Conservation (phyloP, 345 rosid species). For the Cardiospermum halicacabum region DNA sequence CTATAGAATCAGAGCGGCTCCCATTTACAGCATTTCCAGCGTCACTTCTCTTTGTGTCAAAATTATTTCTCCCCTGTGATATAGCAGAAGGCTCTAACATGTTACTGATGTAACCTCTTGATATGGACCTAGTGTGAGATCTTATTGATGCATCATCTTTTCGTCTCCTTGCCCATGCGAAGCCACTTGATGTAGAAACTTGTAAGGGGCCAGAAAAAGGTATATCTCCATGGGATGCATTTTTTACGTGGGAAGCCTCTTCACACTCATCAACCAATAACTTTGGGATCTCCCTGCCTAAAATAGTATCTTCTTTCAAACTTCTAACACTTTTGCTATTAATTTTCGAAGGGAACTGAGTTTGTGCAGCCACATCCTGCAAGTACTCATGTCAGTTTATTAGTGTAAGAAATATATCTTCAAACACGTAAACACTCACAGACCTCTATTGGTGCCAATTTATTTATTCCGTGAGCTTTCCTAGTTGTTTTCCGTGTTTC, state of each 20-base stretch:
- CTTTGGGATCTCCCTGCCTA: slow-evolving; percentile 39
- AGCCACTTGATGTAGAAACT: slow-evolving; percentile 80
- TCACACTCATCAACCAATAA: slow-evolving; percentile 44
- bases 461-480: slow-evolving; percentile 49
- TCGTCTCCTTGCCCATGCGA: slow-evolving; percentile 87
- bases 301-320: slow-evolving; percentile 30
- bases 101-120: slow-evolving; percentile 54
- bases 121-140: slow-evolving; percentile 54
- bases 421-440: slow-evolving; percentile 7
- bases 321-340: slow-evolving; percentile 19
- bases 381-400: slow-evolving; percentile 8
- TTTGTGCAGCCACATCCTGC: slow-evolving; percentile 51
- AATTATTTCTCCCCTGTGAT: slow-evolving; percentile 35
- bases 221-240: slow-evolving; percentile 84
- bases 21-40: slow-evolving; percentile 27
- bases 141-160: slow-evolving; percentile 53
- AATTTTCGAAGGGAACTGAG: slow-evolving; percentile 30
- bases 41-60: slow-evolving; percentile 42
- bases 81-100: slow-evolving; percentile 43
- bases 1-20: slow-evolving; percentile 42
- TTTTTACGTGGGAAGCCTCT: slow-evolving; percentile 67
- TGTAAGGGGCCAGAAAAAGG: slow-evolving; percentile 89
- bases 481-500: slow-evolving; percentile 68
- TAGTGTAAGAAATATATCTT: neutral
- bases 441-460: slow-evolving; percentile 77